A percentile compares a stretch with the other conserved stretches of the same genome.
Conservation (phyloP, 306 rosid species). For the Castanea crenata region DNA sequence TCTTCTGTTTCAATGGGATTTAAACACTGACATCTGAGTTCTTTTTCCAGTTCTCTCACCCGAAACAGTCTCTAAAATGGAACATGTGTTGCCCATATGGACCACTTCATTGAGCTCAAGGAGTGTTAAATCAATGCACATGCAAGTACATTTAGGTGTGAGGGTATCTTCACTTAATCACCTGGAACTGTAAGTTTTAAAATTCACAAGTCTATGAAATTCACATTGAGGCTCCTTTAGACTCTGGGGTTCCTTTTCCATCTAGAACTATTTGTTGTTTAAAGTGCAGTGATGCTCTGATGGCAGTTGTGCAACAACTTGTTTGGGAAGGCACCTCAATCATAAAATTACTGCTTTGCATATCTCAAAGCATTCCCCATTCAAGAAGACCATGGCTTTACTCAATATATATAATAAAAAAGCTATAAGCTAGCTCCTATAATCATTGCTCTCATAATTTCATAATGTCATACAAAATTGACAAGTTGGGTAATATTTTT, state of each 20-base stretch:
- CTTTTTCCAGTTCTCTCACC: constrained; percentile 83
- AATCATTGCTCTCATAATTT: constrained; percentile 1
- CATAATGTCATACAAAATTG: background rate
- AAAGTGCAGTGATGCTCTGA: constrained; percentile 1
- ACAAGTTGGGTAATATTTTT: constrained; percentile 19
- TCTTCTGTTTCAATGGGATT: constrained; percentile 5
- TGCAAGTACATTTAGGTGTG: constrained; percentile 53
- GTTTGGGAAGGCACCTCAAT: constrained; percentile 12
- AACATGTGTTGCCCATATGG: constrained; percentile 69
- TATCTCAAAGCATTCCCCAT: background rate
- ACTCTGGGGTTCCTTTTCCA: background rate
- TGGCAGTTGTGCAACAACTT: background rate
- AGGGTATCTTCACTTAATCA: constrained; percentile 71
- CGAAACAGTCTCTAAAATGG: constrained; percentile 74
- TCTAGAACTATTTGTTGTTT: background rate
- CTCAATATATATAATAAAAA: background rate
- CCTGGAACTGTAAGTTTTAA: constrained; percentile 65
- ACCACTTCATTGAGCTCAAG: constrained; percentile 52
- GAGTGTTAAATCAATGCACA: constrained; percentile 34
- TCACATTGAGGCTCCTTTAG: background rate
- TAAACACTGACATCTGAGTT: constrained; percentile 46
- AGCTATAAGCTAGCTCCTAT: constrained; percentile 17
- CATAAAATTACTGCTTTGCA: background rate
- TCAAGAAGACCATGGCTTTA: constrained; percentile 15
- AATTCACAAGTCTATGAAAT: background rate